Percentiles rank a stretch among this genome's conserved stretches.
Conservation (phyloP, 1,284 basidiomycete genomes). For the Peniophora sp. region DNA sequence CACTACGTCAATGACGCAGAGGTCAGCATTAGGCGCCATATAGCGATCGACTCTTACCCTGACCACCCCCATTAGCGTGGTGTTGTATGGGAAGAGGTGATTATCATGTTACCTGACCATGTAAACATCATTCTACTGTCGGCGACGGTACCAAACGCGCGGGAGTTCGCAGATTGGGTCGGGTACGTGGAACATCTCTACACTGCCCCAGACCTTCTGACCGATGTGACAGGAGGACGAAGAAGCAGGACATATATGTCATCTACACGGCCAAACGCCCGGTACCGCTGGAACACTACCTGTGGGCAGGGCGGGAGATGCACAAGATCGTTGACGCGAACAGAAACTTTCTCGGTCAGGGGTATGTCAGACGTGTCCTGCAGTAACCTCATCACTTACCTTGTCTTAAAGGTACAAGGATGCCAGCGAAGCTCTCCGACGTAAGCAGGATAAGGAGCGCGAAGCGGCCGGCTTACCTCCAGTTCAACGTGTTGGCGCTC, state of each 20-base stretch:
- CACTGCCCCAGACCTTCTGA: constrained; percentile 2
- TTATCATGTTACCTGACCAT: constrained; percentile 97
- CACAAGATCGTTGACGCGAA: constrained; percentile 90
- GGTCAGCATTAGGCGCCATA: constrained; percentile 36
- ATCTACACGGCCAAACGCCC: constrained; percentile 96
- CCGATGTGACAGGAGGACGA: constrained; percentile 68
- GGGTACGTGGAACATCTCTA: constrained; percentile 55
- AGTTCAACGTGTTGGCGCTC: constrained; percentile 71
- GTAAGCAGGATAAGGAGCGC: constrained; percentile 97
- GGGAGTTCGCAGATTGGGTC: constrained; percentile 99
- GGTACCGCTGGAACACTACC: constrained; percentile 94
- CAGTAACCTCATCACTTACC: constrained; percentile 8
- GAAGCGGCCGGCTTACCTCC: constrained; percentile 88
- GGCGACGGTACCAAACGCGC: constrained; percentile 97
- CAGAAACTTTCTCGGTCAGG: constrained; percentile 69
- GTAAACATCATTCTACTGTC: constrained; percentile 95
- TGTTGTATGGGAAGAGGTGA: constrained; percentile 99
- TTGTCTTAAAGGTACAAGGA: constrained; percentile 65
- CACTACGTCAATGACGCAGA: constrained; percentile 99
- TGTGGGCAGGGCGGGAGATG: constrained; percentile 88
- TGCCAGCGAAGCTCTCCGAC: constrained; percentile 79
- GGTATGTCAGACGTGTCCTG: constrained; percentile 33
- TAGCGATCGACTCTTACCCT: not conserved
- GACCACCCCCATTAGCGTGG: constrained; percentile 62
- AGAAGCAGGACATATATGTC: constrained; percentile 99